Base-by-base conservation (phyloP, 306 rosid species). In the Sophora flavescens region DNA sequence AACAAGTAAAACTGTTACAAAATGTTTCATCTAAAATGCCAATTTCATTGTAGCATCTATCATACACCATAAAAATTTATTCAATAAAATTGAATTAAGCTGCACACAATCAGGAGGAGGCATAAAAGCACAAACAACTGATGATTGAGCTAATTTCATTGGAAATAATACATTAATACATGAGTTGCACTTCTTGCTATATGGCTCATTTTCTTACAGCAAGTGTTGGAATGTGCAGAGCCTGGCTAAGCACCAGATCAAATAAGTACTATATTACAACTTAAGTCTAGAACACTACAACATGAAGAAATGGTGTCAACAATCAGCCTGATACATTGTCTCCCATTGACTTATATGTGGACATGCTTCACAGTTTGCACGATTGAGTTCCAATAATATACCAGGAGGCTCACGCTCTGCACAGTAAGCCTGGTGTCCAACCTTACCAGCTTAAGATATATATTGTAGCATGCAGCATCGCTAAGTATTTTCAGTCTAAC, bases 341-440 rank as follows among this genome's bases (percentile, higher is more conserved):
- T 62, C 48, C 57, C 68, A 68, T 36, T 69, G 14, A 16, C 65
- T 75, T 52, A 56, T 9, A 53, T 10, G 15, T 6, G 68, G 41
- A 13, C 68, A 75, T 32, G 63, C 75, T 53, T 57, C 4, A 53
- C 70, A 35, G 47, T 41, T 41, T 41, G 47, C 69, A 35, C 38
- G 6, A 38, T 32, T 38, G 67, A 68, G 69, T 58, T 62, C 33
- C 32, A 39, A 53, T 61, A 53, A 53, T 68, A 53, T 45, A 63
- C 57, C 45, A 18, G 44, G 51, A 26, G 45, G 56, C 53, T 56
- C 74, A 76, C 41, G 62, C 57, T 70, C 78, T 44, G 48, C 62
- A 63, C 63, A 18, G 28, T 41, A 41, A 44, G 69, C 57, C 63
- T 4, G 63, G 61, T 41, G 12, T 26, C 72, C 72, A 79, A 53